phyloP scores from a whole-genome alignment of 202 grass and related monocot species.

The Setaria viridis region DNA sequence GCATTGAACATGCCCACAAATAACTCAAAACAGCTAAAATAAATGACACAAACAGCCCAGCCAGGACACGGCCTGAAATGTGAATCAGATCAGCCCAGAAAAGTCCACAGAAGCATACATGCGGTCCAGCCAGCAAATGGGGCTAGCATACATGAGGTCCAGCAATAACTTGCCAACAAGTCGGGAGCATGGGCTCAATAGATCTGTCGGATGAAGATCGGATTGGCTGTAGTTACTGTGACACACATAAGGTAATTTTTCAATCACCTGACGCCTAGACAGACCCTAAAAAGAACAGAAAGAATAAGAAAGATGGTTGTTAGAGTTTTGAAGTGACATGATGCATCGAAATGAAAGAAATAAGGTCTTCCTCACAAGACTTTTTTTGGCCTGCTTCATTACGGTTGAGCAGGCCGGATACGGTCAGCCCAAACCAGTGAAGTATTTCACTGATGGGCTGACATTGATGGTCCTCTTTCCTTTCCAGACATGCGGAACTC shows the following conservation, averaged over 20 bases:
- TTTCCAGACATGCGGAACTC: background rate
- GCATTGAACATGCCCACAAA: no score
- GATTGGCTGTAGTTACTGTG: background rate
- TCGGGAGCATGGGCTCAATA: background rate
- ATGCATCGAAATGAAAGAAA: background rate
- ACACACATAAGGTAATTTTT: background rate
- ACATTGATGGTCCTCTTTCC: background rate
- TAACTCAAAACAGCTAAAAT: no score
- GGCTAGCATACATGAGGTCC: background rate
- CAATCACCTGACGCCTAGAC: background rate
- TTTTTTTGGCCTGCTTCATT: slow-evolving; percentile 28
- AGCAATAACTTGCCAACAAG: background rate
- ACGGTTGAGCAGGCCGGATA: background rate
- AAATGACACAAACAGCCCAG: background rate
- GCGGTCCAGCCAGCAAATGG: background rate
- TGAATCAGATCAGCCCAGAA: background rate
- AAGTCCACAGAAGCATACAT: background rate
- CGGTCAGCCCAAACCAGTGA: slow-evolving; percentile 4
- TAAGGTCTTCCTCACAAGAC: slow-evolving; percentile 14
- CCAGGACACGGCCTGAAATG: background rate
- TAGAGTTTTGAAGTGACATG: background rate
- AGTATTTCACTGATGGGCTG: background rate
- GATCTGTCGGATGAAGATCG: background rate
- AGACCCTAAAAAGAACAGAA: background rate
- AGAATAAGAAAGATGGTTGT: background rate